Evolutionary conservation across 331 rosid genomes (phyloP).

Genomic region (Prunus yedoensis): DNA sequence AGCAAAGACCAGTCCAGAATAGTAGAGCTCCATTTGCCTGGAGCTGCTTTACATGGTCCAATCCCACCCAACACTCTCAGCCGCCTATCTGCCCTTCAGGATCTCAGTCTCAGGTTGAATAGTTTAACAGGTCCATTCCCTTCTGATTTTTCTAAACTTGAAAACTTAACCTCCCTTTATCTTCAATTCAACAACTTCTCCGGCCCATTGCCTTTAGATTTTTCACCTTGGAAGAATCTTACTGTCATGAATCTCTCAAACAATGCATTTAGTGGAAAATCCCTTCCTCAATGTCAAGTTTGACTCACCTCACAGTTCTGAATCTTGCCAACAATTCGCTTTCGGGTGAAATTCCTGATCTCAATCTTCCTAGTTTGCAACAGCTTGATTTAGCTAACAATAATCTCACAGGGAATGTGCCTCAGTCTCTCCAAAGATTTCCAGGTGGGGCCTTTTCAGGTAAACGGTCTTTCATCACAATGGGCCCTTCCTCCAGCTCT

Average conservation of each 20-base stretch:
- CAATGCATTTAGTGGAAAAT: conserved; percentile 67
- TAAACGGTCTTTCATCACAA: conserved; percentile 50
- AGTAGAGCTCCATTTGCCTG: conserved; percentile 57
- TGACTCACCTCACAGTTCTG: conserved; percentile 60
- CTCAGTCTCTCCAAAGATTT: conserved; percentile 67
- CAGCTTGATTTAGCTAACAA: conserved; percentile 65
- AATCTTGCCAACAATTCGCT: conserved; percentile 78
- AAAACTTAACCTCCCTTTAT: conserved; percentile 52
- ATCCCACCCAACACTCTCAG: conserved; percentile 71
- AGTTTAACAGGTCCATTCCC: conserved; percentile 78
- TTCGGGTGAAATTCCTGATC: conserved; percentile 78
- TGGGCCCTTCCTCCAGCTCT: conserved; percentile 55
- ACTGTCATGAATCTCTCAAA: conserved; percentile 54
- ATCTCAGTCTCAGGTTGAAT: conserved; percentile 71
- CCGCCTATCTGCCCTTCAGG: conserved; percentile 59
- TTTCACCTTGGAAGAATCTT: conserved; percentile 80
- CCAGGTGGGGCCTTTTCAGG: conserved; percentile 67
- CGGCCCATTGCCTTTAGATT: conserved; percentile 72
- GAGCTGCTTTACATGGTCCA: conserved; percentile 63
- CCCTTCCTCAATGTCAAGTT: conserved; percentile 62
- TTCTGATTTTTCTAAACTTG: conserved; percentile 61
- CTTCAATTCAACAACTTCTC: conserved; percentile 71
- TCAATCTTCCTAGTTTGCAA: conserved; percentile 48
- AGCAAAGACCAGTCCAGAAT: conserved; percentile 52
- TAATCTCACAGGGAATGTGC: conserved; percentile 69